These are phyloP conservation scores for Torulaspora gathmanii DNA, from an alignment of 805 yeast species.

Conservation along the genomic window DNA sequence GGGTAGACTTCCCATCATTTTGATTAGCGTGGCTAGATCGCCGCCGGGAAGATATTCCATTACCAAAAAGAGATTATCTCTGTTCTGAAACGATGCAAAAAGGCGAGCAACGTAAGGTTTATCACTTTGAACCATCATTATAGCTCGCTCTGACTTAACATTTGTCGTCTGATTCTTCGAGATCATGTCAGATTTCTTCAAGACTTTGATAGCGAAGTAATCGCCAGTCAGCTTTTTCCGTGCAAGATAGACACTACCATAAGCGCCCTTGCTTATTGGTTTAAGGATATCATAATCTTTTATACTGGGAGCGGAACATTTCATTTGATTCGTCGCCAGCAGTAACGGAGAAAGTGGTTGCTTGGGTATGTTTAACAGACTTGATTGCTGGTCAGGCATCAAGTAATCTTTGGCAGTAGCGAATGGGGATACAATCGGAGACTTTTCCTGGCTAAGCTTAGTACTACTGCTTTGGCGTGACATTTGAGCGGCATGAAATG, in stretches of 20 bases:
- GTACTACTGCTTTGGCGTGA: constrained; percentile 49
- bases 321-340: constrained; percentile 55
- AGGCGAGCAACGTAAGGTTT: constrained; percentile 90
- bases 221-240: constrained; percentile 84
- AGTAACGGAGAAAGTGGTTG: constrained; percentile 79
- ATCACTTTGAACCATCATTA: constrained; percentile 95
- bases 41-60: constrained; percentile 98
- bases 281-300: constrained; percentile 85
- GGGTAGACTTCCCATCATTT: constrained; percentile 76
- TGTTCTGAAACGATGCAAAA: constrained; percentile 82
- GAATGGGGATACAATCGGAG: constrained; percentile 59
- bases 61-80: constrained; percentile 80
- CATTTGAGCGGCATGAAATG: constrained; percentile 9
- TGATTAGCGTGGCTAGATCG: constrained; percentile 82
- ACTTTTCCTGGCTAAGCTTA: constrained; percentile 27
- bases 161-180: constrained; percentile 95
- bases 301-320: constrained; percentile 64
- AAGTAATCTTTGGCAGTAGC: constrained; percentile 44
- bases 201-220: constrained; percentile 87
- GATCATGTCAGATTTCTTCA: constrained; percentile 91
- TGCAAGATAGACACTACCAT: constrained; percentile 90
- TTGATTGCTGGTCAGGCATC: constrained; percentile 34
- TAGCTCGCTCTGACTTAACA: constrained; percentile 91
- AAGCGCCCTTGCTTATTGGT: constrained; percentile 96
- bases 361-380: constrained; percentile 35